Base-by-base conservation (phyloP, 306 rosid genomes). In the Alnus rubra region DNA sequence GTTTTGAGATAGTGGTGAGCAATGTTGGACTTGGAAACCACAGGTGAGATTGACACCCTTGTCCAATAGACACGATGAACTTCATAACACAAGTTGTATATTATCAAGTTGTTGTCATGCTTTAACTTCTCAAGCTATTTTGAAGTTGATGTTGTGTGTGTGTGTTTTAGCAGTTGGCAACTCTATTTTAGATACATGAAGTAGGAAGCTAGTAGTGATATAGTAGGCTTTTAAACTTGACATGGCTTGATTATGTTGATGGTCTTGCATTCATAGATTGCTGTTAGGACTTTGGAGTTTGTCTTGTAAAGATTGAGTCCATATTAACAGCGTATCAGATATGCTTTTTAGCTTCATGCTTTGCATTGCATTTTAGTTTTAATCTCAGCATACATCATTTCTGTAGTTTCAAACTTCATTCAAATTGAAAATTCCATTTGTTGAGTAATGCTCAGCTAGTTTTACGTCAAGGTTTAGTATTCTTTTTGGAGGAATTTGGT, bases 161-260 rank as follows among this genome's bases (percentile, higher is more conserved):
- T 28, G 37, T 0, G 16, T 37, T 2, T 64, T 39, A 37, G 18
- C 48, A 12, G 70, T 37, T 42, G 50, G 48, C 33, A 39, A 42
- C 30, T 67, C 72, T 30, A 39, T 18, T 67, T 15, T 15, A 6
- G 42, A 67, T 30, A 67, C 7, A 0, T 67, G 68, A 31, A 35
- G 2, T 39, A 60, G 50, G 58, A 15, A 33, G 48, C 47, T 77
- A 56, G 28, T 39, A 37, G 44, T 16, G 54, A 65, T 69, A 42
- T 73, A 39, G n/a, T 68, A 74, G 54, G 80, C 74, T 9, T 68
- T 37, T 73, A 23, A 76, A 48, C 9, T 12, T 45, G 69, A 68
- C 51, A 53, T 55, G 18, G 42, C 28, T 71, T 71, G 75, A 23
- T 49, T 39, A 23, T 28, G n/a, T 49, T 7, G 75, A 49, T 71